Evolutionary conservation across 2,329 filamentous ascomycete species (phyloP), one percentile per base, ranked within the genome.

Genomic region (Pestalotiopsis sp.): DNA sequence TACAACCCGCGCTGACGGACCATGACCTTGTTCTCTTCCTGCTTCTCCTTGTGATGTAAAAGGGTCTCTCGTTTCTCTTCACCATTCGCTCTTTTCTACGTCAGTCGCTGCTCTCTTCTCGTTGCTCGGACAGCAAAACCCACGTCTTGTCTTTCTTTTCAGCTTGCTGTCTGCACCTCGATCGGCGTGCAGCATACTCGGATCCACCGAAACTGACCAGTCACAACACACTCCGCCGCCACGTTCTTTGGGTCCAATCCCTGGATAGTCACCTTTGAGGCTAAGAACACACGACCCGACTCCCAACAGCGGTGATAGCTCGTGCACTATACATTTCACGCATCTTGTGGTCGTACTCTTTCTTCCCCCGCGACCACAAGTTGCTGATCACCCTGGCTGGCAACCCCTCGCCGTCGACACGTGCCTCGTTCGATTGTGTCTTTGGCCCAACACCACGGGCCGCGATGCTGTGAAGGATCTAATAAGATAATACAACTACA

Each of bases 201-300:
- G 59, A 62, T 62, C 62, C 62, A 64, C 62, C 36, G 23, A 64
- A 64, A 64, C 20, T 38, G n/a, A 36, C 62, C 62, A 64, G n/a
- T 64, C 62, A 64, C 25, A 25, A 14, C 17, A 17, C 62, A 38
- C 14, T 20, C 20, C 49, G n/a, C 39, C 17, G 20, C 38, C 62
- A 64, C 62, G 62, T 64, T 64, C 11, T 36, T 39, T 39, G 59
- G n/a, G 9, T n/a, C 31, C 59, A 27, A 13, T 20, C 59, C 36
- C 31, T 20, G 31, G 27, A 36, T 62, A 52, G 45, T 52, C 45
- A 52, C 45, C 17, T n/a, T n/a, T n/a, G 20, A 52, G 45, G 9
- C 45, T n/a, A n/a, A 17, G 7, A n/a, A 52, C 45, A 52, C 17
- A 11, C 14, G 17, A 62, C 25, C 56, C 12, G 9, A n/a, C 9